Percentiles rank a stretch among this genome's conserved stretches.
Evolutionary conservation across 768 basidiomycete species (phyloP).

Genomic region (Lactifluus echinatus): DNA sequence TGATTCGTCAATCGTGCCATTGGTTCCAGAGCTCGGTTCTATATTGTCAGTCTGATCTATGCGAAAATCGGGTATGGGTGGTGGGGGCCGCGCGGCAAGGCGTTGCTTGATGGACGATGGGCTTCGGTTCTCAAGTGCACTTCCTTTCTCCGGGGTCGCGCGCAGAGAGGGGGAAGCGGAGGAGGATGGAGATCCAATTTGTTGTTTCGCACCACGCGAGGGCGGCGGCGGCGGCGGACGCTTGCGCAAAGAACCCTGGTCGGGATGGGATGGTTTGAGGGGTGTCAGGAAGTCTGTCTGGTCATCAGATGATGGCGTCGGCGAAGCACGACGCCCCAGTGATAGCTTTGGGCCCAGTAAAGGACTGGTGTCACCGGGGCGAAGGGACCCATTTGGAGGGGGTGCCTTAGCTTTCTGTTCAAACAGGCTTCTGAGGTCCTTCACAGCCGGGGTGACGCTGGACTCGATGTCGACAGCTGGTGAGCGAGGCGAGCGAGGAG

Average conservation of each 20-base stretch:
- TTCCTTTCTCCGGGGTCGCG: neutral
- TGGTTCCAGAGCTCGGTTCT: neutral
- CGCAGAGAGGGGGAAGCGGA: conserved; percentile 7
- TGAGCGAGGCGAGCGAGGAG: neutral
- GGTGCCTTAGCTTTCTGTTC: conserved; percentile 8
- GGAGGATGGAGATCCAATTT: conserved; percentile 12
- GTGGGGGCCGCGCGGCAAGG: conserved; percentile 7
- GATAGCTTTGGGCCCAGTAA: neutral
- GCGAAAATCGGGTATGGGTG: conserved; percentile 12
- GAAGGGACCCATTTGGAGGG: conserved; percentile 1
- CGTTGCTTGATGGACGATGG: conserved; percentile 13
- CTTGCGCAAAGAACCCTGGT: conserved; percentile 10
- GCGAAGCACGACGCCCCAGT: conserved; percentile 3
- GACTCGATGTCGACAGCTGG: neutral
- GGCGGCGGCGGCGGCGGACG: conserved; percentile 12
- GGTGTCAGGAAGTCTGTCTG: neutral
- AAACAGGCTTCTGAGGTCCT: conserved; percentile 11
- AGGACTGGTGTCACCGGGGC: neutral
- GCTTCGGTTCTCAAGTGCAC: neutral
- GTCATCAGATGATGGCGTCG: neutral
- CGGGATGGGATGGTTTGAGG: neutral
- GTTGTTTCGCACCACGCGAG: conserved; percentile 10
- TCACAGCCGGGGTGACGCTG: conserved; percentile 7
- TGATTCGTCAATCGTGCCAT: neutral
- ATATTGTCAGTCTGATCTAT: neutral